Percentiles rank a stretch among this genome's conserved stretches.
Evolutionary conservation across 495 filamentous ascomycete species (phyloP).

Genomic region (Cetradonia linearis): DNA sequence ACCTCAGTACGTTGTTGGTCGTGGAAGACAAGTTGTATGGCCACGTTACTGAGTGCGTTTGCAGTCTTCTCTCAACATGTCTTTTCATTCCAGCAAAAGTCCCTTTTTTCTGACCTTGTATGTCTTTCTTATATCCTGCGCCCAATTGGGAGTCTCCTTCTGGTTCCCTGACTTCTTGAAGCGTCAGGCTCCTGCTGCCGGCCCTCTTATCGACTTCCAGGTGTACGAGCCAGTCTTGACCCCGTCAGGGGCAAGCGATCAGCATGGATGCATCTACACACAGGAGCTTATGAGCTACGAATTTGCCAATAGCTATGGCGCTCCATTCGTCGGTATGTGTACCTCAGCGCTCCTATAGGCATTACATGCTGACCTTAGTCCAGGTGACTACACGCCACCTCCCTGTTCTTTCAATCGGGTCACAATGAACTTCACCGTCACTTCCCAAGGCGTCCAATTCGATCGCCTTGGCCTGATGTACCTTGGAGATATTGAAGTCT

Average conservation of each 20-base stretch:
- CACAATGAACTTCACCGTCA: slow-evolving; percentile 71
- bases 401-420: slow-evolving; percentile 67
- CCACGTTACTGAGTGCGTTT: slow-evolving; percentile 9
- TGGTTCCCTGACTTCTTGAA: slow-evolving; percentile 16
- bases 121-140: slow-evolving; percentile 14
- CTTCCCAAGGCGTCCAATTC: slow-evolving; percentile 63
- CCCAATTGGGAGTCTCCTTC: neutral
- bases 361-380: slow-evolving; percentile 7
- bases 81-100: slow-evolving; percentile 9
- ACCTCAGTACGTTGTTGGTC: slow-evolving; percentile 2
- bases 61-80: slow-evolving; percentile 13
- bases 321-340: slow-evolving; percentile 63
- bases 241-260: slow-evolving; percentile 31
- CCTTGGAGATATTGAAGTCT: slow-evolving; percentile 65
- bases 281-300: slow-evolving; percentile 56
- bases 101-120: slow-evolving; percentile 13
- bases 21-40: neutral
- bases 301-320: slow-evolving; percentile 69
- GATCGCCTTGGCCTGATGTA: slow-evolving; percentile 75
- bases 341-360: neutral
- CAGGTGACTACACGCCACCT: slow-evolving; percentile 60
- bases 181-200: slow-evolving; percentile 14
- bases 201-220: slow-evolving; percentile 52
- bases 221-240: slow-evolving; percentile 55
- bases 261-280: slow-evolving; percentile 36